A percentile compares a stretch with the other conserved stretches of the same genome.
These are phyloP conservation scores for Yamadazyma trypodendri DNA, from an alignment of 1,139 yeast genomes.

Conservation along the genomic window DNA sequence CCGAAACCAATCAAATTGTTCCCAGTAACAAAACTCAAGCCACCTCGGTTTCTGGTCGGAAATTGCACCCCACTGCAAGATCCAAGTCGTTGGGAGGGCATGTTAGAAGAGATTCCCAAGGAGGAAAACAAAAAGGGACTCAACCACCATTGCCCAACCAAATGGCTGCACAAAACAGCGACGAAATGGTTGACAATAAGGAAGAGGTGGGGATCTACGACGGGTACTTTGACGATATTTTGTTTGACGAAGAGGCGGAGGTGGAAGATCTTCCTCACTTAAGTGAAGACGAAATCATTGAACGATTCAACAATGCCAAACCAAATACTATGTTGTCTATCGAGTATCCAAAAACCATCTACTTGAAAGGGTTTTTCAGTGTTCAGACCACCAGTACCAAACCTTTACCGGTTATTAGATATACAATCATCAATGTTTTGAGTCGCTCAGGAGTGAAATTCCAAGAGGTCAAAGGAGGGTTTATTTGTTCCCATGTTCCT, in stretches of 20 bases:
- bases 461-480: conserved; percentile 93
- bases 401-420: conserved; percentile 84
- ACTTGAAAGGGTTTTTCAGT: conserved; percentile 90
- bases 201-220: conserved; percentile 29
- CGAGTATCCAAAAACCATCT: conserved; percentile 87
- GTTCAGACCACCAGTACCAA: conserved; percentile 95
- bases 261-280: conserved; percentile 39
- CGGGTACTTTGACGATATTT: conserved; percentile 67
- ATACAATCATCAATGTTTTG: conserved; percentile 78
- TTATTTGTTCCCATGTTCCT: conserved; percentile 75
- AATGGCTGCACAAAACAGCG: conserved; percentile 43
- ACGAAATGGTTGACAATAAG: conserved; percentile 32
- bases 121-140: conserved; percentile 13
- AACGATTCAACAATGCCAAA: conserved; percentile 67
- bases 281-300: conserved; percentile 64
- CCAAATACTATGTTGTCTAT: conserved; percentile 89
- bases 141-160: conserved; percentile 54
- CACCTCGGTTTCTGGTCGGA: conserved; percentile 16
- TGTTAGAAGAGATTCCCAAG: conserved; percentile 59
- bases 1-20: conserved; percentile 26
- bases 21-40: conserved; percentile 11
- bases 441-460: conserved; percentile 76
- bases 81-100: conserved; percentile 86
- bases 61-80: conserved; percentile 78
- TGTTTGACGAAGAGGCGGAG: conserved; percentile 35